These are phyloP conservation scores for Lactarius hengduanensis DNA, from an alignment of 768 basidiomycete species.

Conservation along the genomic window DNA sequence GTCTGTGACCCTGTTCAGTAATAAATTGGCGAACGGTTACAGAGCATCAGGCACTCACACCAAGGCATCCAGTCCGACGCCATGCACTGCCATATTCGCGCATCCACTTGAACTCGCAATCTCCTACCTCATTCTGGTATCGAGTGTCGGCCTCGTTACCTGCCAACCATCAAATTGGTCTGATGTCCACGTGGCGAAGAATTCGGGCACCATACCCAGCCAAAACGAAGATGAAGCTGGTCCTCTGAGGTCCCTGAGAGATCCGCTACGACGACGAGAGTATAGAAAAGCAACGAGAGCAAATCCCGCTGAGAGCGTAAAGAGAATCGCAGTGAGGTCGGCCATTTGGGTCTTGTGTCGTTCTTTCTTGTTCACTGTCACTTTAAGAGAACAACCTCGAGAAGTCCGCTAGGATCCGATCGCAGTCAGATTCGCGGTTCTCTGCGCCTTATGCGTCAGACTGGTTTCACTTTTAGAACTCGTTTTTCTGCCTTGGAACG, in stretches of 20 bases:
- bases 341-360: not conserved
- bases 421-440: not conserved
- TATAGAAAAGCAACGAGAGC: not conserved
- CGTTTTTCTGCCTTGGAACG: no score
- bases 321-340: not conserved
- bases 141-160: not conserved
- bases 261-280: not conserved
- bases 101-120: conserved; percentile 27
- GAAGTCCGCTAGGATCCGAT: not conserved
- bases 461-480: no score
- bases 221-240: not conserved
- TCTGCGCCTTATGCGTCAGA: no score
- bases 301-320: not conserved
- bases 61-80: conserved; percentile 28
- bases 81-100: conserved; percentile 30
- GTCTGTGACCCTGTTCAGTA: conserved; percentile 20
- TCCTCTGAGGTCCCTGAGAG: not conserved
- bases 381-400: not conserved
- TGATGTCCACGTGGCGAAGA: not conserved
- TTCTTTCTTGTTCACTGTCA: not conserved
- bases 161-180: not conserved
- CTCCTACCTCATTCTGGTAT: conserved; percentile 28
- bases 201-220: not conserved
- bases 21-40: not conserved
- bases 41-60: conserved; percentile 23